Base-by-base conservation (phyloP, 163 green algal species). In the Chloromonas sp. region DNA sequence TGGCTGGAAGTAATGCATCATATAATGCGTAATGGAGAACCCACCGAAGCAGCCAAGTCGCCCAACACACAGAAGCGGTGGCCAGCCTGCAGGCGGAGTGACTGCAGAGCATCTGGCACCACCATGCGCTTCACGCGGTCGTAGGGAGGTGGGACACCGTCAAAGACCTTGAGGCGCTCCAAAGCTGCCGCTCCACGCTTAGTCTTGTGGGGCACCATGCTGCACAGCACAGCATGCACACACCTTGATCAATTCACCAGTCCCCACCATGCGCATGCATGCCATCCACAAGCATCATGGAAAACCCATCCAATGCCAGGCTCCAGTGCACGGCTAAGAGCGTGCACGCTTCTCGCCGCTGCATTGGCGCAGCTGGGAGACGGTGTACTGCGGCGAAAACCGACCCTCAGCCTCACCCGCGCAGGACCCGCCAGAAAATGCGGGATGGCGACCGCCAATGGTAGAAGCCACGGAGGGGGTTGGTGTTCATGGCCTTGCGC, bases 151-250 rank as follows among this genome's bases (percentile, higher is more conserved):
- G 97, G 97, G 70, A 99, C 91, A 83, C 97, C 97, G 94, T 99
- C 97, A 88, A 97, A 99, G 60, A 66, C 87, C 95, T 99, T 98
- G 60, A 99, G 89, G 83, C 97, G 92, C 87, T 98, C 95, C 90
- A 99, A 89, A 60, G 97, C 97, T 15, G 93, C 95, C 60, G 92
- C 94, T 78, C 97, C 97, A 82, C 97, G 94, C 82, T 92, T 83
- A 60, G 95, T 98, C 95, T 99, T 99, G 94, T 99, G 96, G 14
- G 97, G 97, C 60, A 99, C 88, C 97, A 99, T 99, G 76, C 96
- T 96, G 92, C 76, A 86, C 11, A 70, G 2, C 14, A 14, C 3
- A 82, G 3, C 5, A 71, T 61, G 78, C 2, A 61, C 36, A 36
- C 36, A 36, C 36, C 36, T 36, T 36, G 36, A 36, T 36, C 36